phyloP scores from a whole-genome alignment of 257 asterid species.

The Mitragyna speciosa region DNA sequence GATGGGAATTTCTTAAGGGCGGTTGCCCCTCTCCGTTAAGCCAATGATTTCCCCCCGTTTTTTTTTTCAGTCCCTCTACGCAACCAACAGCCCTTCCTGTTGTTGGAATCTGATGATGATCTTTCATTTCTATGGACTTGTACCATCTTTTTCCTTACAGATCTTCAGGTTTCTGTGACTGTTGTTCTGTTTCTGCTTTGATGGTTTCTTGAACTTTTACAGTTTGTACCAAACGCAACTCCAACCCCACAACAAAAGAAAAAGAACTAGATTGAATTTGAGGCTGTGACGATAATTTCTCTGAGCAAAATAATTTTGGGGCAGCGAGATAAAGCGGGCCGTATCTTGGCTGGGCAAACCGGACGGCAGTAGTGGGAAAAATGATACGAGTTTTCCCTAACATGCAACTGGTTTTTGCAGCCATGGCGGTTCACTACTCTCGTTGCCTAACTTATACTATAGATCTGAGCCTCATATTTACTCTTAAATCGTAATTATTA shows the following conservation, averaged over 20 bases:
- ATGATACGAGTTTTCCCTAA: background rate
- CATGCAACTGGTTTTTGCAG: conserved; percentile 35
- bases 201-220: background rate
- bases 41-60: conserved; percentile 14
- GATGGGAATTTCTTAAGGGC: conserved; percentile 27
- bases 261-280: background rate
- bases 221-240: no score
- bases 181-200: background rate
- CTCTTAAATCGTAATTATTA: background rate
- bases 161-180: background rate
- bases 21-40: conserved; percentile 35
- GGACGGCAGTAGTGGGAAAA: conserved; percentile 1
- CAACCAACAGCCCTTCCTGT: conserved; percentile 18
- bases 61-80: background rate
- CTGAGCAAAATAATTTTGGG: conserved; percentile 3
- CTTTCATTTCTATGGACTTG: background rate
- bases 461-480: conserved; percentile 24
- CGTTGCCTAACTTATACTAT: background rate
- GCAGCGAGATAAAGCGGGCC: conserved; percentile 8
- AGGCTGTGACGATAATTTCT: conserved; percentile 28
- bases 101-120: background rate
- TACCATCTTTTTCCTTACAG: background rate
- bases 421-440: conserved; percentile 30
- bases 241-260: background rate
- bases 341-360: conserved; percentile 33